Conservation (phyloP, 371 early-diverging fungal genomes). For the Apophysomyces variabilis region DNA sequence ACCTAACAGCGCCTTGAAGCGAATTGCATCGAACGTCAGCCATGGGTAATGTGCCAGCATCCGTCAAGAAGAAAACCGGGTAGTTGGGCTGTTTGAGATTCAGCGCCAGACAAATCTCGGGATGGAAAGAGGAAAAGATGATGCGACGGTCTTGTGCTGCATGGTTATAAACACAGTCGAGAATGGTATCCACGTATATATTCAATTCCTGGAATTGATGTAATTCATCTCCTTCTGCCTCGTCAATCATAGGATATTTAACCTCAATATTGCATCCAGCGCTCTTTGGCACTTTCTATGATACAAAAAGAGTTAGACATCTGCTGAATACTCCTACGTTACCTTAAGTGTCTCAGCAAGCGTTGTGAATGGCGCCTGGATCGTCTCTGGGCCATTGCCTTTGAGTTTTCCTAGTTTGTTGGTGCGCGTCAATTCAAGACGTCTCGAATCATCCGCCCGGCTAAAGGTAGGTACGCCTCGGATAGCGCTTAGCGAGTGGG, state of each 20-base stretch:
- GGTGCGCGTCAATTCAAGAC: slow-evolving; percentile 39
- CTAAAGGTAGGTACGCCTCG: slow-evolving; percentile 18
- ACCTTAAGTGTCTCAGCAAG: slow-evolving; percentile 79
- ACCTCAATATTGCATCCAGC: slow-evolving; percentile 97
- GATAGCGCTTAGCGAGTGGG: slow-evolving; percentile 59
- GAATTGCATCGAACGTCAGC: slow-evolving; percentile 88
- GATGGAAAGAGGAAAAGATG: slow-evolving; percentile 94
- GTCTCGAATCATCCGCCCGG: slow-evolving; percentile 30
- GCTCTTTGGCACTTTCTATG: slow-evolving; percentile 68
- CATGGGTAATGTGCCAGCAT: slow-evolving; percentile 77
- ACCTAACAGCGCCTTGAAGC: slow-evolving; percentile 81
- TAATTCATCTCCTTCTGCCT: slow-evolving; percentile 77
- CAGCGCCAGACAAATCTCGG: slow-evolving; percentile 84
- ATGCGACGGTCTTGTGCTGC: slow-evolving; percentile 75
- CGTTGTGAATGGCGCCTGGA: slow-evolving; percentile 86
- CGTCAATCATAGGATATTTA: slow-evolving; percentile 94
- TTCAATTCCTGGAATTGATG: slow-evolving; percentile 80
- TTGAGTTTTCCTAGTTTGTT: slow-evolving; percentile 56
- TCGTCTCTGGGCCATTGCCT: slow-evolving; percentile 73
- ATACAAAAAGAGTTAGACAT: not conserved
- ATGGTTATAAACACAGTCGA: slow-evolving; percentile 76
- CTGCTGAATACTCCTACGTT: slow-evolving; percentile 9
- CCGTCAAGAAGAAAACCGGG: slow-evolving; percentile 93
- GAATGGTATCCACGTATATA: slow-evolving; percentile 83
- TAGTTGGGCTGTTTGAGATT: slow-evolving; percentile 83